phyloP scores from a whole-genome alignment of 768 basidiomycete genomes.

The Mycena kentingensis region DNA sequence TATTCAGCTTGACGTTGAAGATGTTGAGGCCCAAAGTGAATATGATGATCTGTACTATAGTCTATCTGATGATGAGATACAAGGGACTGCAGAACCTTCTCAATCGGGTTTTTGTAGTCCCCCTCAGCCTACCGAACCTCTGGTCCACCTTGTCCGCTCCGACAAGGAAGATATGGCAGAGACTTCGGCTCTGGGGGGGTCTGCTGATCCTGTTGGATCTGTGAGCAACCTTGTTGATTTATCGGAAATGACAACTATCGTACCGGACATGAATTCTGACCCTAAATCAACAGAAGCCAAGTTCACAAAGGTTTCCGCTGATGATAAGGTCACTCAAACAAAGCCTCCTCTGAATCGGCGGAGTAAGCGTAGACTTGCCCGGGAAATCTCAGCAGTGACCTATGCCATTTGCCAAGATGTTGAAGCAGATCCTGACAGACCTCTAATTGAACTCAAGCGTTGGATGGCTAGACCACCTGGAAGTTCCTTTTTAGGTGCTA shows the following conservation, averaged over 20 bases:
- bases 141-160: neutral
- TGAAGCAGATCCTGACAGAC: neutral
- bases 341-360: constrained; percentile 14
- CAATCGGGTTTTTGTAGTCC: constrained; percentile 24
- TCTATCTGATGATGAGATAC: constrained; percentile 13
- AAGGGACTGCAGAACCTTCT: neutral
- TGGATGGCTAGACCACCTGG: constrained; percentile 31
- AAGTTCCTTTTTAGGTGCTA: constrained; percentile 34
- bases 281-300: neutral
- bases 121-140: constrained; percentile 17
- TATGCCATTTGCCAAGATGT: neutral
- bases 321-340: neutral
- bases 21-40: constrained; percentile 25
- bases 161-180: neutral
- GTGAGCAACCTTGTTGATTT: neutral
- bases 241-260: neutral
- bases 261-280: neutral
- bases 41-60: constrained; percentile 31
- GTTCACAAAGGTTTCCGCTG: neutral
- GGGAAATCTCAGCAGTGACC: neutral
- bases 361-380: constrained; percentile 6
- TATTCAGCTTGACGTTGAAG: too few species aligned
- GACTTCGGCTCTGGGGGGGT: constrained; percentile 4
- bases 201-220: neutral
- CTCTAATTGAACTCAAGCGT: constrained; percentile 22